Base-by-base conservation (phyloP, 768 basidiomycete genomes). In the Nidularia sp. region DNA sequence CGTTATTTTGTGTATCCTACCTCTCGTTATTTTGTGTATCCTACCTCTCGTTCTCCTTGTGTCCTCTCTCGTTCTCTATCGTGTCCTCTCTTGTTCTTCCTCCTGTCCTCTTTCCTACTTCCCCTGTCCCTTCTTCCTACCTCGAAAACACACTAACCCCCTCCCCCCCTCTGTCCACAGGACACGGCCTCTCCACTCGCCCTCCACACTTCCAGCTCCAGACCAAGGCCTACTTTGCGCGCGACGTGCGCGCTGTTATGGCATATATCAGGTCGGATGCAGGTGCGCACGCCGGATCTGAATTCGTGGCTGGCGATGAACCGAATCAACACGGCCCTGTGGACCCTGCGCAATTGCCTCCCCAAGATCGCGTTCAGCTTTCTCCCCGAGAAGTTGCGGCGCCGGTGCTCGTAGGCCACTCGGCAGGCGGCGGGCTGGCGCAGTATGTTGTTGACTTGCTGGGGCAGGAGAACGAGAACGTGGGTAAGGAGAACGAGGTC, bases 381-480 rank as follows among this genome's bases (percentile, higher is more conserved):
- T 46, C 45, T 47, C 51, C 48, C 22, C 39, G 39, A 12, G 12
- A 10, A 41, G 39, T 43, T 6, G 51, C 33, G 45, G 46, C 50
- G 51, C 12, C 32, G 29, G 45, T 56, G 2, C 36, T 56, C n/a
- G 46, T 56, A 3, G 52, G 55, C 10, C 55, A 56, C 48, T 56
- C 55, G 29, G 55, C 55, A 13, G 55, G 55, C 10, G 55, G 55
- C 9, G 55, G 55, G 6, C 49, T 56, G 7, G 25, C 49, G 6
- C 55, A 56, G 42, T 56, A 56, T 22, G 29, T 56, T 34, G 39
- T 56, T 18, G 13, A 45, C 44, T 9, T 9, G 3, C 6, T 13
- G 3, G 44, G 44, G 12, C 25, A n/a, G 10, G n/a, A 45, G 25
- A 3, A 4, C 25, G 25, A 29, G 25, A 4, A 29, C 25, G 3